These are phyloP conservation scores for Salvia miltiorrhiza DNA, from an alignment of 257 asterid genomes.

Conservation along the genomic window DNA sequence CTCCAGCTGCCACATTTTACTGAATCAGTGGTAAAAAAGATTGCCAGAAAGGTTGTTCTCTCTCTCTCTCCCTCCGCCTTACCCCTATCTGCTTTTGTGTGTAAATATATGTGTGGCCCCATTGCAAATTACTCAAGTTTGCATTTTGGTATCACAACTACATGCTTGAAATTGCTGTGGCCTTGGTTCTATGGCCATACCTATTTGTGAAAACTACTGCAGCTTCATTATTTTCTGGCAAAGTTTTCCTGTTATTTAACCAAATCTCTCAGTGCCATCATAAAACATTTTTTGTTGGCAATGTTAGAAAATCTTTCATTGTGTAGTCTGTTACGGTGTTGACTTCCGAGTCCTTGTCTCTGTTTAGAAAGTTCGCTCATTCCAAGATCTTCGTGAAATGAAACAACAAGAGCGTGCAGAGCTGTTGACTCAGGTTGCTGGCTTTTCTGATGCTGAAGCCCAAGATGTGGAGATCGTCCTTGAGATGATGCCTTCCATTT, in stretches of 20 bases:
- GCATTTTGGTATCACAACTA: neutral
- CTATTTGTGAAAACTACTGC: neutral
- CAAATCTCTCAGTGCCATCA: neutral
- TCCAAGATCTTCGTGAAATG: constrained; percentile 86
- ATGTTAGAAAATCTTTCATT: neutral
- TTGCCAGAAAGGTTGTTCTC: constrained; percentile 79
- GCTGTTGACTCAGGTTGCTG: constrained; percentile 79
- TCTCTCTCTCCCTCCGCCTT: neutral
- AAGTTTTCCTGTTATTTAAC: neutral
- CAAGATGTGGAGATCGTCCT: constrained; percentile 89
- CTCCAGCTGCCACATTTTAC: constrained; percentile 98
- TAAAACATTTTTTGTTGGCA: neutral
- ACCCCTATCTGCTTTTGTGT: neutral
- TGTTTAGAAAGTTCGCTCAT: constrained; percentile 78
- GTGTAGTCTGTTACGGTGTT: neutral
- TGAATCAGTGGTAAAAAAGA: constrained; percentile 78
- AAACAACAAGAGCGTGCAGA: constrained; percentile 69
- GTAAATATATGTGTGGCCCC: neutral
- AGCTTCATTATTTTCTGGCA: neutral
- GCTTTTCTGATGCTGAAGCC: constrained; percentile 65
- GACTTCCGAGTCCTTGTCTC: constrained; percentile 8
- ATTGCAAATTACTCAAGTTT: neutral
- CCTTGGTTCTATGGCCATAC: neutral
- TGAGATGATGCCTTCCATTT: constrained; percentile 88
- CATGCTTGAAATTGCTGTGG: neutral